phyloP scores from a whole-genome alignment of 2,329 filamentous ascomycete species.

The Cadophora sp. region DNA sequence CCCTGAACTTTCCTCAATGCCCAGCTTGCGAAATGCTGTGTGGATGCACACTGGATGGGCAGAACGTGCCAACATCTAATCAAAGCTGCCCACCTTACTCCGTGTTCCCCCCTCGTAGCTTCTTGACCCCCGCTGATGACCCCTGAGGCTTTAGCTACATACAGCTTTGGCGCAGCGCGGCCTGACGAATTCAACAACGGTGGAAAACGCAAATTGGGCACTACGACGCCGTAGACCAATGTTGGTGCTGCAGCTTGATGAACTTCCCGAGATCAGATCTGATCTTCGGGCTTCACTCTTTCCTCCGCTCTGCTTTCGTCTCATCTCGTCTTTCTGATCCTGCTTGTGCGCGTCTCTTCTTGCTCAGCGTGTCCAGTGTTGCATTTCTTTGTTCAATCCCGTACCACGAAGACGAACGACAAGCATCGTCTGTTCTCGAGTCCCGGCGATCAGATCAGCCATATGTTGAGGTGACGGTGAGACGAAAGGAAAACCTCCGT shows the following conservation, averaged over 20 bases:
- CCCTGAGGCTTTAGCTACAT: background rate
- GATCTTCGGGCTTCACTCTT: slow-evolving; percentile 15
- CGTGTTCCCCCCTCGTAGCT: slow-evolving; percentile 1
- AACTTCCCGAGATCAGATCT: slow-evolving; percentile 1
- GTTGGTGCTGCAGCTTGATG: slow-evolving; percentile 1
- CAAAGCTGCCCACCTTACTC: slow-evolving; percentile 8
- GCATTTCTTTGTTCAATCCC: slow-evolving; percentile 6
- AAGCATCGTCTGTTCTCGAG: slow-evolving; percentile 21
- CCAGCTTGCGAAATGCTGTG: background rate
- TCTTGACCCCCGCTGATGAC: background rate
- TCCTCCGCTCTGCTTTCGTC: background rate
- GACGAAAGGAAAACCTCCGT: slow-evolving; percentile 26
- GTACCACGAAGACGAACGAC: slow-evolving; percentile 9
- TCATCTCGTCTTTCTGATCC: slow-evolving; percentile 6
- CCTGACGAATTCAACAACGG: background rate
- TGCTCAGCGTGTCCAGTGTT: slow-evolving; percentile 13
- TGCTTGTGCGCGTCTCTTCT: slow-evolving; percentile 6
- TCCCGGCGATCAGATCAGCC: slow-evolving; percentile 22
- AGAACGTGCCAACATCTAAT: slow-evolving; percentile 2
- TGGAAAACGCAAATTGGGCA: slow-evolving; percentile 3
- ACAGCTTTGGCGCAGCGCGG: background rate
- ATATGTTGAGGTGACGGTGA: slow-evolving; percentile 23
- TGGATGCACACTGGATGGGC: background rate
- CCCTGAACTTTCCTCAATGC: background rate
- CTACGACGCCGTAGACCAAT: slow-evolving; percentile 8